Percentiles rank a stretch among this genome's conserved stretches.
These are phyloP conservation scores for Cladosporium sp. DNA, from an alignment of 2,329 filamentous ascomycete species.

Conservation along the genomic window DNA sequence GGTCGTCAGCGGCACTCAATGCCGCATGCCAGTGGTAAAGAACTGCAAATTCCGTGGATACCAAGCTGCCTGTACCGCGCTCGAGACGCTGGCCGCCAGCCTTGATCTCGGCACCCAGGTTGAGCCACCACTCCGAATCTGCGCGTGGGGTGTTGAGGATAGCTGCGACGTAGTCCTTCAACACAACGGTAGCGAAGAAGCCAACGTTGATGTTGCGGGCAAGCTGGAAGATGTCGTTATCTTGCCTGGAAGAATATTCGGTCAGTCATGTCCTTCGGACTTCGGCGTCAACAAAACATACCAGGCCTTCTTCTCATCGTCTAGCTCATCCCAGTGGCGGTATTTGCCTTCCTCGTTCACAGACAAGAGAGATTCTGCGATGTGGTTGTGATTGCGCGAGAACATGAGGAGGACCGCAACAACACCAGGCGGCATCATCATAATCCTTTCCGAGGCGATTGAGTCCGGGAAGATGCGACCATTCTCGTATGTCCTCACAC, in stretches of 20 bases:
- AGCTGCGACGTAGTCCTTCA: constrained; percentile 45
- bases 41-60: constrained; percentile 45
- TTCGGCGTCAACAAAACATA: constrained; percentile 21
- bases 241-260: constrained; percentile 34
- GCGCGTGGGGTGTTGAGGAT: constrained; percentile 44
- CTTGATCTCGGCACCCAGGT: constrained; percentile 40
- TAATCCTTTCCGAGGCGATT: constrained; percentile 43
- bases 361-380: constrained; percentile 37
- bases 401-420: constrained; percentile 42
- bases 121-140: constrained; percentile 43
- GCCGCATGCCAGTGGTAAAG: constrained; percentile 48
- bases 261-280: constrained; percentile 14
- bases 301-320: constrained; percentile 31
- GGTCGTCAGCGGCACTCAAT: constrained; percentile 41
- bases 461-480: constrained; percentile 42
- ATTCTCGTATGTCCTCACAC: constrained; percentile 42
- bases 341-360: constrained; percentile 45
- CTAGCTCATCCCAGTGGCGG: constrained; percentile 36
- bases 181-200: constrained; percentile 43
- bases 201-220: constrained; percentile 46
- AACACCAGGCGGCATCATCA: constrained; percentile 47
- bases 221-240: constrained; percentile 47
- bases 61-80: constrained; percentile 42
- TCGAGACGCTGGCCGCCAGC: constrained; percentile 37
- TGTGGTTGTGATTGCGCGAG: constrained; percentile 44